phyloP scores from a whole-genome alignment of 139 green algal species.

The Chlorella sp. region DNA sequence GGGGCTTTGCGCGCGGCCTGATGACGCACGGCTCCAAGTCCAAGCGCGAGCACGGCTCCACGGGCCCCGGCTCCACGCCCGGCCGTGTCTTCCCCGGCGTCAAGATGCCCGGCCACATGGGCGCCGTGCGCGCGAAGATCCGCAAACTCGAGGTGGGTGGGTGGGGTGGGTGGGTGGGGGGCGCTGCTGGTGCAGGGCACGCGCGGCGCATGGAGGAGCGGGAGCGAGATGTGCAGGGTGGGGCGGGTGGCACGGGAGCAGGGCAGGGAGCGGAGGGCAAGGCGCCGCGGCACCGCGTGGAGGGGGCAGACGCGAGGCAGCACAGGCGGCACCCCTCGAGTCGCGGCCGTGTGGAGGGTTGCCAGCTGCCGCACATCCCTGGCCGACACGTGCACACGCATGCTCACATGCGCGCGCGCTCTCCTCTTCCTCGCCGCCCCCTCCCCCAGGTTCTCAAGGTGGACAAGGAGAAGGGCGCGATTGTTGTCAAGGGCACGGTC shows the following conservation, averaged over 20 bases:
- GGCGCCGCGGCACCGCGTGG: too few species aligned
- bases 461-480: slow-evolving; percentile 75
- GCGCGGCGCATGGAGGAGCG: too few species aligned
- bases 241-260: too few species aligned
- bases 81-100: slow-evolving; percentile 92
- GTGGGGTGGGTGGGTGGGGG: not conserved
- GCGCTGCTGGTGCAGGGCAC: not conserved
- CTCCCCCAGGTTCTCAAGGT: slow-evolving; percentile 77
- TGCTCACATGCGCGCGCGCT: not conserved
- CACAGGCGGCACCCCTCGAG: too few species aligned
- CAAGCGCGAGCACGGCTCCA: slow-evolving; percentile 95
- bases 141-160: slow-evolving; percentile 72
- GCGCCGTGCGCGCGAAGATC: slow-evolving; percentile 80
- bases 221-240: too few species aligned
- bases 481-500: slow-evolving; percentile 93
- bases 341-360: not conserved
- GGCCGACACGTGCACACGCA: not conserved
- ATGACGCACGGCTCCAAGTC: slow-evolving; percentile 99
- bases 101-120: slow-evolving; percentile 96
- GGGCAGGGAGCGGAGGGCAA: too few species aligned
- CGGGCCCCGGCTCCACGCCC: slow-evolving; percentile 87
- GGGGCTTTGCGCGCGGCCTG: slow-evolving; percentile 84
- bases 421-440: not conserved
- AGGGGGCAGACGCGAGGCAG: too few species aligned
- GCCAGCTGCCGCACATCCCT: not conserved